Conservation (phyloP, 495 filamentous ascomycete genomes). For the Aspergillus biplanus region DNA sequence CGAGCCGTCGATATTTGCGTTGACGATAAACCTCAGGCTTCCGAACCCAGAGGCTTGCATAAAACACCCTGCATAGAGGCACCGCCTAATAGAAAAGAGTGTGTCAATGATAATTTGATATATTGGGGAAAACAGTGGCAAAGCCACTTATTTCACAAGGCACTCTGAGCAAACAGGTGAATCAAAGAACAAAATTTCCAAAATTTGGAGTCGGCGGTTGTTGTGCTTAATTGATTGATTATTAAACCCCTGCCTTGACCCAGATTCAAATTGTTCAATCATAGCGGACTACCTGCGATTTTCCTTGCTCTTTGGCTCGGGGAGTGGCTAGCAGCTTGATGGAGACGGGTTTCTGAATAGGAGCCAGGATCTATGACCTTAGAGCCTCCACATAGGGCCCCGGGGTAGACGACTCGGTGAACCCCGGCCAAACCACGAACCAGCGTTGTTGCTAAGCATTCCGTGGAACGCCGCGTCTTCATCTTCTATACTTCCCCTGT, state of each 20-base stretch:
- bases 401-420: not conserved
- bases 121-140: not conserved
- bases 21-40: not conserved
- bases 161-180: not conserved
- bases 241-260: no score
- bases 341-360: slow-evolving; percentile 7
- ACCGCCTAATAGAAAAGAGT: not conserved
- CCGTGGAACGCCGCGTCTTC: not conserved
- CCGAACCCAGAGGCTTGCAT: not conserved
- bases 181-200: no score
- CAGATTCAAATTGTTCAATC: not conserved
- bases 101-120: not conserved
- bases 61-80: not conserved
- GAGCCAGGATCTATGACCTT: slow-evolving; percentile 18
- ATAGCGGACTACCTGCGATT: slow-evolving; percentile 9
- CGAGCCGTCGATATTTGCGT: not conserved
- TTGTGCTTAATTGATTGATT: no score
- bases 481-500: slow-evolving; percentile 18
- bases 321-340: not conserved
- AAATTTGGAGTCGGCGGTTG: no score
- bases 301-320: slow-evolving; percentile 12
- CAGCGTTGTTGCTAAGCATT: slow-evolving; percentile 5
- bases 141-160: not conserved
- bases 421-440: slow-evolving; percentile 1
- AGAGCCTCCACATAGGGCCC: slow-evolving; percentile 6